A percentile compares a stretch with the other conserved stretches of the same genome.
These are phyloP conservation scores for Camptophora hylomeconis DNA, from an alignment of 2,329 filamentous ascomycete genomes.

Conservation along the genomic window DNA sequence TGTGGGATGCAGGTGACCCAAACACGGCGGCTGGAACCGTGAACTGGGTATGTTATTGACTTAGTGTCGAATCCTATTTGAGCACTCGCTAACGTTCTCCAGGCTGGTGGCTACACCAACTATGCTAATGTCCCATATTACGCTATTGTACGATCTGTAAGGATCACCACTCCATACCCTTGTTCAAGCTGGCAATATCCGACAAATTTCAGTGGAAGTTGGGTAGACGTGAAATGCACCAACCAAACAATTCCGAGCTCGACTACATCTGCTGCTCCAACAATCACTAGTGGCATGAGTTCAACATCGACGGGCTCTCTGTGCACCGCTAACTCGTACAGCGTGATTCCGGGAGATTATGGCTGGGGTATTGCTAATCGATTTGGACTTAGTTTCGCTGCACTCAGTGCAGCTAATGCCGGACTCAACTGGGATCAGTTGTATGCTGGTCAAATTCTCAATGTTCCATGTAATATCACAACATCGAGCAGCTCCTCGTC, in stretches of 20 bases:
- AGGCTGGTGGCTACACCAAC: constrained; percentile 55
- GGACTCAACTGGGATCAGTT: constrained; percentile 11
- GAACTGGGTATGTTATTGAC: no score
- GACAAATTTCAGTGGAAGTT: constrained; percentile 60
- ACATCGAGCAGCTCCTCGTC: constrained; percentile 6
- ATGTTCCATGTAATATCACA: constrained; percentile 11
- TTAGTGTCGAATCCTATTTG: no score
- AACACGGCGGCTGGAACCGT: constrained; percentile 72
- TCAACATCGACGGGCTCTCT: no score
- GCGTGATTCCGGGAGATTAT: constrained; percentile 10
- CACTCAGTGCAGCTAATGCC: constrained; percentile 9
- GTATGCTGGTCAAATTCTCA: constrained; percentile 8
- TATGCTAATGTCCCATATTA: constrained; percentile 53
- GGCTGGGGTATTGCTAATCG: constrained; percentile 10
- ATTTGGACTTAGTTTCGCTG: constrained; percentile 8
- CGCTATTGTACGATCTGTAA: constrained; percentile 57
- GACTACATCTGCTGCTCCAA: no score
- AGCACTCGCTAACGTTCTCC: no score
- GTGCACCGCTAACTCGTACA: constrained; percentile 7
- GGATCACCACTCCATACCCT: constrained; percentile 70
- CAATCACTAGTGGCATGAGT: no score
- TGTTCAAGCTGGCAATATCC: constrained; percentile 68
- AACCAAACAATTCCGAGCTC: constrained; percentile 11
- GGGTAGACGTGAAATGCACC: constrained; percentile 57
- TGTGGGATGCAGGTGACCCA: constrained; percentile 82